These are phyloP conservation scores for Candida insectalens DNA, from an alignment of 805 yeast genomes.

Conservation along the genomic window DNA sequence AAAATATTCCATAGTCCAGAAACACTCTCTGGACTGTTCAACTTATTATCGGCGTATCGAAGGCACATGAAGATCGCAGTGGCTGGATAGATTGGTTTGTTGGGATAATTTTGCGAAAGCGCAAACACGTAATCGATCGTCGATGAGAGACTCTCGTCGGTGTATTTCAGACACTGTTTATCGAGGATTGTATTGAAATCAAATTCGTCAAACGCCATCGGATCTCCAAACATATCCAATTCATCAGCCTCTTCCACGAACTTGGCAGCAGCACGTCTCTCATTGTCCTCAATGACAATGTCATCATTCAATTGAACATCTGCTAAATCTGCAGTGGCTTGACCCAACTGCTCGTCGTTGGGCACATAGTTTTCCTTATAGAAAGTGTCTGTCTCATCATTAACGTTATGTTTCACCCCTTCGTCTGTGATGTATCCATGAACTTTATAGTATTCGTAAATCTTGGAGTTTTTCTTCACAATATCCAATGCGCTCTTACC, in stretches of 20 bases:
- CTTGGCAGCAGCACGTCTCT: slow-evolving; percentile 16
- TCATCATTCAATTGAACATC: slow-evolving; percentile 5
- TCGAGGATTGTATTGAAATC: slow-evolving; percentile 46
- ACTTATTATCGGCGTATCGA: slow-evolving; percentile 55
- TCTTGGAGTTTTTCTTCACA: slow-evolving; percentile 44
- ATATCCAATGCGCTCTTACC: slow-evolving; percentile 47
- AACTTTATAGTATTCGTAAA: slow-evolving; percentile 47
- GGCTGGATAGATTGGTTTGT: slow-evolving; percentile 52
- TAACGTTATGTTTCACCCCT: too few relatives aligned
- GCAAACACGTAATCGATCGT: slow-evolving; percentile 38
- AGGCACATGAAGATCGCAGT: slow-evolving; percentile 59
- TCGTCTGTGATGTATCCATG: slow-evolving; percentile 30
- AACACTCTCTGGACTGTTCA: slow-evolving; percentile 45
- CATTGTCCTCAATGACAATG: slow-evolving; percentile 3
- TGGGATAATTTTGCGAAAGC: slow-evolving; percentile 35
- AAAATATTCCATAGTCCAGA: slow-evolving; percentile 46
- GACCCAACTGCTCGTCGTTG: neutral
- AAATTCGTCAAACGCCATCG: slow-evolving; percentile 29
- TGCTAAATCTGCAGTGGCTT: slow-evolving; percentile 5
- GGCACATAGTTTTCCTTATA: slow-evolving; percentile 10
- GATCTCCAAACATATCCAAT: slow-evolving; percentile 11
- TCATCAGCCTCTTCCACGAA: slow-evolving; percentile 24
- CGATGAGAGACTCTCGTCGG: slow-evolving; percentile 45
- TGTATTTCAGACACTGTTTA: slow-evolving; percentile 52
- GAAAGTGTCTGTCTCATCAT: slow-evolving; percentile 3